phyloP scores from a whole-genome alignment of 345 rosid genomes.

The Dipteronia dyeriana region DNA sequence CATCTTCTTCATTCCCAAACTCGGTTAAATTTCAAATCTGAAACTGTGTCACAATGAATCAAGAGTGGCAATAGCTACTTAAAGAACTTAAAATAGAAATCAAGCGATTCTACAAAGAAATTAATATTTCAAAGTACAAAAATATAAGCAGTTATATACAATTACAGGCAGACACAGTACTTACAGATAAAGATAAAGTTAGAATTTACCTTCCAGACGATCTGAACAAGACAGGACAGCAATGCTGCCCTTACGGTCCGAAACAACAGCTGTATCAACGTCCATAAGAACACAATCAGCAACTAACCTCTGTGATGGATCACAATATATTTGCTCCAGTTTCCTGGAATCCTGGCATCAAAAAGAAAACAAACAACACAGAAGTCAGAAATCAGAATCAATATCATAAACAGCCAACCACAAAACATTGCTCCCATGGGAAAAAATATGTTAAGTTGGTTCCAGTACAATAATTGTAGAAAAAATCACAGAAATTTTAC shows the following conservation, averaged over 20 bases:
- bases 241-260: conserved; percentile 96
- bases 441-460: background rate
- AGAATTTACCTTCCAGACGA: conserved; percentile 56
- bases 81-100: background rate
- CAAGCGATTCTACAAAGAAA: background rate
- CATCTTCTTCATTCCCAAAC: background rate
- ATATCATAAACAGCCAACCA: background rate
- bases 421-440: background rate
- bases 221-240: conserved; percentile 81
- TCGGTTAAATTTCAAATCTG: background rate
- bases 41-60: background rate
- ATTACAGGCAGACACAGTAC: background rate
- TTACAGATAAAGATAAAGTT: conserved; percentile 12
- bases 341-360: conserved; percentile 67
- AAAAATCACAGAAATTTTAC: background rate
- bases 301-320: conserved; percentile 95
- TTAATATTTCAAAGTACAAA: background rate
- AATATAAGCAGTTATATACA: background rate
- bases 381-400: conserved; percentile 24
- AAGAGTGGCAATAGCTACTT: background rate
- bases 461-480: background rate
- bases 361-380: conserved; percentile 13
- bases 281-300: conserved; percentile 91
- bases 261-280: conserved; percentile 80
- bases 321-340: conserved; percentile 82